Base-by-base conservation (phyloP, 2,329 filamentous ascomycete genomes). In the Ceratocystiopsis brevicomis region DNA sequence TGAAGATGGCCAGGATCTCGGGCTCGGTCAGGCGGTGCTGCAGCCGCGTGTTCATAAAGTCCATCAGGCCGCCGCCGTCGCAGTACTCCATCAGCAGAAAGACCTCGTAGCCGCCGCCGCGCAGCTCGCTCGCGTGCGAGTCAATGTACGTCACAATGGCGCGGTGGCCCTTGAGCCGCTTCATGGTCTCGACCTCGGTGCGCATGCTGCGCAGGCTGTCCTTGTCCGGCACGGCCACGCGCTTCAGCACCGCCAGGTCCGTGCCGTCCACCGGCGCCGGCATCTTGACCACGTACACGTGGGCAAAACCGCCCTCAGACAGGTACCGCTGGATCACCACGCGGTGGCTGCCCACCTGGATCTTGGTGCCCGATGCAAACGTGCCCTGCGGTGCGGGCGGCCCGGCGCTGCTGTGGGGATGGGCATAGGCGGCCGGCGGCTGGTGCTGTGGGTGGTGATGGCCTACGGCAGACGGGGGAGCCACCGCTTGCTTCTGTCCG, bases 151-250 rank as follows among this genome's bases (percentile, higher is more conserved):
- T 95, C 54, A 98, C 90, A 56, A 98, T 96, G 54, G 90, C 81
- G 49, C 78, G 77, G 69, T 96, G 90, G 45, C 90, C 90, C 68
- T 94, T 94, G 54, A 98, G 71, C 62, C 90, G 87, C 76, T 98
- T 98, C 90, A 98, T 98, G 14, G 90, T 98, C 66, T 98, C 90
- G 53, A 98, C 90, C 68, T 98, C 90, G 52, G 79, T 96, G 60
- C 90, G 78, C 90, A 98, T 96, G 61, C 83, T 87, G 49, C 84
- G 82, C 63, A 98, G 68, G 46, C 88, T 76, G 50, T 93, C 83
- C 69, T 93, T 95, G 63, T 98, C 90, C 32, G 90, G 86, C 42
- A 96, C 90, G 34, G 90, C 90, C 46, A 98, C 90, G 56, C 90
- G 73, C 69, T 98, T 95, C 56, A 95, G 67, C 40, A 95, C 87